phyloP scores from a whole-genome alignment of 768 basidiomycete genomes.

The Boletus pseudopeckii region DNA sequence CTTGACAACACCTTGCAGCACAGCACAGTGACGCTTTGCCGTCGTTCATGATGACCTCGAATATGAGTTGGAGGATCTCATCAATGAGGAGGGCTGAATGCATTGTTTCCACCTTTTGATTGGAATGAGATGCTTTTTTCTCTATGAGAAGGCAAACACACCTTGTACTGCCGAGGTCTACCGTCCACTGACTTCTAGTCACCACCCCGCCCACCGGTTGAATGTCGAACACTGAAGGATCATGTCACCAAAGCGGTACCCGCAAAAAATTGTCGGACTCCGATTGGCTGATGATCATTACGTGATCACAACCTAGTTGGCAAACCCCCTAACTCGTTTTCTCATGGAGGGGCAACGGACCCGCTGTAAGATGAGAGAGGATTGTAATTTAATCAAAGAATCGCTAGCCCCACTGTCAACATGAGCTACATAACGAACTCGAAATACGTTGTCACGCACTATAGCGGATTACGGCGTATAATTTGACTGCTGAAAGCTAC shows the following conservation, averaged over 20 bases:
- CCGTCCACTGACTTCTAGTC: neutral
- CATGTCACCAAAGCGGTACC: constrained; percentile 10
- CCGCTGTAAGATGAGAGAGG: neutral
- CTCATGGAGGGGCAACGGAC: neutral
- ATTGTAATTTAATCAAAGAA: neutral
- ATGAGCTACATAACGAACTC: constrained; percentile 11
- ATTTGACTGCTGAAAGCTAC: neutral
- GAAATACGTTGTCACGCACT: constrained; percentile 14
- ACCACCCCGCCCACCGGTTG: neutral
- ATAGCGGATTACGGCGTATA: neutral
- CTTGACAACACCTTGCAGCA: constrained; percentile 41
- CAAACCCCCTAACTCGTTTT: neutral
- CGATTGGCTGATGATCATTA: constrained; percentile 11
- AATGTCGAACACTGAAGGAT: neutral
- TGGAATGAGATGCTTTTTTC: neutral
- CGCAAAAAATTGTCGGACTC: constrained; percentile 12
- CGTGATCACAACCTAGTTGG: constrained; percentile 1
- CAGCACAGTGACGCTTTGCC: constrained; percentile 31
- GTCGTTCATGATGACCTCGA: constrained; percentile 32
- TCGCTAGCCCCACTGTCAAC: neutral
- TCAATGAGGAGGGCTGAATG: constrained; percentile 46
- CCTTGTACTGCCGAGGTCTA: neutral
- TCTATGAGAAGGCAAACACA: neutral
- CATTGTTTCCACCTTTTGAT: constrained; percentile 29
- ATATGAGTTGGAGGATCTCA: constrained; percentile 45